Base-by-base conservation (phyloP, 495 filamentous ascomycete species). In the Lepraria neglecta region DNA sequence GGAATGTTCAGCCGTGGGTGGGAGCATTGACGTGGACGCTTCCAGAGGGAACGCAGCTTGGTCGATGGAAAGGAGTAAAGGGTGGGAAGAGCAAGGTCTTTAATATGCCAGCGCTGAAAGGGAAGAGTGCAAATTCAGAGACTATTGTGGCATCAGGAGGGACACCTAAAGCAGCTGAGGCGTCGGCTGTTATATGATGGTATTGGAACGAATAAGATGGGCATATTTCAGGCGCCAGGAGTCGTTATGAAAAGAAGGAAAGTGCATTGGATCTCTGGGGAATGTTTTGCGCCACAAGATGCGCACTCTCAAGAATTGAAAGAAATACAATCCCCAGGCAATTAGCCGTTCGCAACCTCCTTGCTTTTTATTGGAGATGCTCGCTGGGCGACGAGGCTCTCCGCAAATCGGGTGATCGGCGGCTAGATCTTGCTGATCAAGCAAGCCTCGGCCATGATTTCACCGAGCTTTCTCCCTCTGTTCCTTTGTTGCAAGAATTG, bases 1-100 rank as follows among this genome's bases (percentile, higher is more conserved):
- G 92, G 85, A 97, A 96, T 78, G 88, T 97, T 62, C 94, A 98
- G 82, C 94, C 94, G 40, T 97, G 92, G 90, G 90, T 97, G 24
- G 94, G 94, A 24, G 76, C 86, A 27, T 72, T 97, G 75, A 84
- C 84, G 31, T 97, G 92, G 92, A 83, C 83, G 70, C 71, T 66
- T 68, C 69, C 21, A 69, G 82, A 69, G 74, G 79, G 71, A 69
- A 61, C 70, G 70, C 79, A 86, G 69, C 65, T 78, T 69, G 82
- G 90, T 63, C 60, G 75, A 51, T 84, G 90, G 91, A 73, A 83
- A 71, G 71, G 77, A 66, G 65, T 89, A 55, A 73, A 72, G 64
- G 80, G 80, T 21, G 87, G 87, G 28, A 67, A 75, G 64, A 90
- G 84, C 71, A 80, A 82, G 71, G 71, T 69, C 44, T 96, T 97